Base-by-base conservation (phyloP, 441 rosid species). In the Syzygium malaccense region DNA sequence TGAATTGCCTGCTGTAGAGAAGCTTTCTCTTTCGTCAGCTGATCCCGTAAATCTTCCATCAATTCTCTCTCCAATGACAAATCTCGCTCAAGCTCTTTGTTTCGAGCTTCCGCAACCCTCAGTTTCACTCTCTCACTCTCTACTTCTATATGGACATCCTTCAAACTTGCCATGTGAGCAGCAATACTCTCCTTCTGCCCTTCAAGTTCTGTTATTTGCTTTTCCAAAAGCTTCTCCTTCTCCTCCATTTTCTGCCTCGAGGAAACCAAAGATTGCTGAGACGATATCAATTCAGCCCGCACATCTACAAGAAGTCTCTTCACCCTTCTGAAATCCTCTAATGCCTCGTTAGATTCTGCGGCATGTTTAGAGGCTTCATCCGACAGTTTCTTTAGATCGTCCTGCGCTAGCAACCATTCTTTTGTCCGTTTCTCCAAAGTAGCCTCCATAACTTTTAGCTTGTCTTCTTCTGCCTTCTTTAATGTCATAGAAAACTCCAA, bases 361-460 rank as follows among this genome's bases (percentile, higher is more conserved):
- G 88, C 88, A 48, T 90, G 92, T 86, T 92, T 91, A 17, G 94
- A 55, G 28, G 94, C 93, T 88, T 90, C 91, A 57, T 91, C 93
- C 2, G 92, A 91, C 79, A 96, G 87, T 78, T 92, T 92, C 89
- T 92, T 94, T 92, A 96, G 91, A 88, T 94, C 97, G 86, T 94
- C 94, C 88, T 90, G 96, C 2, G 95, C 94, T 58, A 94, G 80
- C 87, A 97, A 90, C 99, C 99, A 97, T 89, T 94, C 95, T 92
- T 86, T 92, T 23, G 98, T 91, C 91, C 89, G 97, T 86, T 93
- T 93, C 93, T 94, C 93, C 93, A 97, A 93, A 86, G 91, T 95
- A 85, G 93, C 91, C 89, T 93, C 94, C 17, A 92, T 92, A 90
- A 55, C 93, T 92, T 92, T 92, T 60, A 95, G 93, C 93, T 96